Conservation (phyloP, 176 grass and related monocot species). For the Hordeum vulgare region DNA sequence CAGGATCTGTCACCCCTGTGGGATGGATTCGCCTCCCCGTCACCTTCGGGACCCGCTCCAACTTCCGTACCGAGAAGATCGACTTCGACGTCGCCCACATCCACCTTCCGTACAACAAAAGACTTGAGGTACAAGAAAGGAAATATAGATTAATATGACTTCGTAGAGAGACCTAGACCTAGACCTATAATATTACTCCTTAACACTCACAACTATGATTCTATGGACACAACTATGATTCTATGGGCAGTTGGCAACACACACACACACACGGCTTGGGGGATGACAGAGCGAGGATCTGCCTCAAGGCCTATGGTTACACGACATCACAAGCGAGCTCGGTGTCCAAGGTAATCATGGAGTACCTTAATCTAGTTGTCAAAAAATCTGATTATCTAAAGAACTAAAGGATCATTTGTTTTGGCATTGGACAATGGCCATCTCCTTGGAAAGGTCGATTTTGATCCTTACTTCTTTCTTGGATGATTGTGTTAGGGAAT, state of each 20-base stretch:
- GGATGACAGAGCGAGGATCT: neutral
- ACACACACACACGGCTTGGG: neutral
- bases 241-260: neutral
- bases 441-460: neutral
- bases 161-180: too few relatives aligned
- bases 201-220: neutral
- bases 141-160: neutral
- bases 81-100: too few relatives aligned
- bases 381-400: neutral
- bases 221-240: neutral
- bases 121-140: neutral
- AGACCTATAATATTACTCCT: too few relatives aligned
- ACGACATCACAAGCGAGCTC: neutral
- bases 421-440: neutral
- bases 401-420: neutral
- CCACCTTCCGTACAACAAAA: too few relatives aligned
- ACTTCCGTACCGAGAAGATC: too few relatives aligned
- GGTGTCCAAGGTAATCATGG: neutral
- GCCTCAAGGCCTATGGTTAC: neutral
- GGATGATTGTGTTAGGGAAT: neutral
- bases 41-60: too few relatives aligned
- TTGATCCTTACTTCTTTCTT: neutral
- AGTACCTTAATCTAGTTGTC: neutral
- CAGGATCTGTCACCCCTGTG: too few relatives aligned
- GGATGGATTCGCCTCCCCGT: too few relatives aligned